A percentile compares a stretch with the other conserved stretches of the same genome.
Conservation (phyloP, 805 yeast species). For the Candida arabinofermentans region DNA sequence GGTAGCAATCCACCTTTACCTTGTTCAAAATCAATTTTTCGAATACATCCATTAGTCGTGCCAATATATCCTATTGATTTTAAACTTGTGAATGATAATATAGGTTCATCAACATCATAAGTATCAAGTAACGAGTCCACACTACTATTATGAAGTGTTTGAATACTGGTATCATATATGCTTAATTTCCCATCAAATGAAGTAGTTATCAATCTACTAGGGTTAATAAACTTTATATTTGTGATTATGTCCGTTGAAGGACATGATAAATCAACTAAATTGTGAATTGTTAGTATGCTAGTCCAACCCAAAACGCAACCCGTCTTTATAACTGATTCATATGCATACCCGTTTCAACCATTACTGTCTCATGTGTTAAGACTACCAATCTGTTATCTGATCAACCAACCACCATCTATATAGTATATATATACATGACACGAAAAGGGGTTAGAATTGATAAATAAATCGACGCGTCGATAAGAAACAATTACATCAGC, state of each 20-base stretch:
- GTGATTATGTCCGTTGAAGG: constrained; percentile 12
- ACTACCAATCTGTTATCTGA: no score
- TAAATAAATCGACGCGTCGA: not conserved
- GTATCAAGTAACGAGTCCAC: not conserved
- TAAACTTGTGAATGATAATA: constrained; percentile 9
- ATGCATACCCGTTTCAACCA: not conserved
- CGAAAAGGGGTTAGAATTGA: not conserved
- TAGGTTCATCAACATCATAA: not conserved
- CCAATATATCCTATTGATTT: constrained; percentile 29
- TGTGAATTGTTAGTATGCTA: not conserved
- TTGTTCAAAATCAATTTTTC: constrained; percentile 47
- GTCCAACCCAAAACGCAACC: no score
- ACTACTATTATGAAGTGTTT: not conserved
- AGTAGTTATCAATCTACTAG: constrained; percentile 2
- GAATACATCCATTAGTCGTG: constrained; percentile 50
- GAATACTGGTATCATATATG: constrained; percentile 6
- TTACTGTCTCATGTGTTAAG: not conserved
- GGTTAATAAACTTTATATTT: constrained; percentile 6
- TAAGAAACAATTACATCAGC: no score
- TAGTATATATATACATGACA: not conserved
- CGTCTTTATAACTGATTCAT: not conserved
- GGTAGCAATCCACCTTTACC: constrained; percentile 1
- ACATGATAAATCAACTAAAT: constrained; percentile 8
- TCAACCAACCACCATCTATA: no score
- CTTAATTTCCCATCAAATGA: constrained; percentile 15